phyloP scores from a whole-genome alignment of 345 rosid species.

The Murraya paniculata region DNA sequence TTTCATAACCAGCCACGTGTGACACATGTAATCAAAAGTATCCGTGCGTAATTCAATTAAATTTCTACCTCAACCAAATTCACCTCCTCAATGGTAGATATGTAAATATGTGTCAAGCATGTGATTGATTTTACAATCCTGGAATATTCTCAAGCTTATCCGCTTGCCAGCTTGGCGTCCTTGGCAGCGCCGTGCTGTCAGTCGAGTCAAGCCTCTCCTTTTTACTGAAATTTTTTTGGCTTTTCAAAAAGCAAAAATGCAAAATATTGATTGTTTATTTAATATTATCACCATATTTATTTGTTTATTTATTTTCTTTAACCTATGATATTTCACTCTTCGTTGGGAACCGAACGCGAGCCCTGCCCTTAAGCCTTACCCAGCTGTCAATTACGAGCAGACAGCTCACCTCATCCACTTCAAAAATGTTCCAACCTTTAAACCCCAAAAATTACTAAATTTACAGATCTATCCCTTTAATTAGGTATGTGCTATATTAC shows the following conservation, averaged over 20 bases:
- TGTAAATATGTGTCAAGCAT: not conserved
- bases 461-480: not conserved
- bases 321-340: not conserved
- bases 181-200: slow-evolving; percentile 1
- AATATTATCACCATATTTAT: not conserved
- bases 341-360: not conserved
- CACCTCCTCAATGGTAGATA: not conserved
- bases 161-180: slow-evolving; percentile 25
- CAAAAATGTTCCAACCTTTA: not conserved
- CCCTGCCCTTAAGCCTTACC: not conserved
- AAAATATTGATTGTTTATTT: not conserved
- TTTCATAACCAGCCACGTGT: not conserved
- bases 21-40: not conserved
- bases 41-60: not conserved
- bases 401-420: slow-evolving; percentile 20
- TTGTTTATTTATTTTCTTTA: too few species aligned
- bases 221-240: not conserved
- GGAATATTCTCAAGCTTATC: slow-evolving; percentile 4
- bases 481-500: too few species aligned
- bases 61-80: not conserved
- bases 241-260: not conserved
- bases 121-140: not conserved
- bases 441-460: not conserved
- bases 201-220: not conserved
- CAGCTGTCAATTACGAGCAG: slow-evolving; percentile 23